These are phyloP conservation scores for Trichoderma sp. DNA, from an alignment of 2,329 filamentous ascomycete species.

Conservation along the genomic window DNA sequence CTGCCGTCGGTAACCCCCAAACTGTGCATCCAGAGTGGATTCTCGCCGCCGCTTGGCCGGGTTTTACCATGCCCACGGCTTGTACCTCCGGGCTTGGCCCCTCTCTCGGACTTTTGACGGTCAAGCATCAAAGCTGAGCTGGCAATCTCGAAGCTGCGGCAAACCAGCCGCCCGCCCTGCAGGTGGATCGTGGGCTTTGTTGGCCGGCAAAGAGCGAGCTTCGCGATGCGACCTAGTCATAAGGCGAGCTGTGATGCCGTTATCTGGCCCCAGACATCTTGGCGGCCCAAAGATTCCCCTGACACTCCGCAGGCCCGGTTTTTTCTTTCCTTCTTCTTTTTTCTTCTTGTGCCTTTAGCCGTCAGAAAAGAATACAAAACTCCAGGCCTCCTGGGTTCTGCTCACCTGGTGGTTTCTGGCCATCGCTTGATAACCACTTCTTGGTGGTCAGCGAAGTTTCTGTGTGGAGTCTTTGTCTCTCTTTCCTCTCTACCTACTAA, in stretches of 20 bases:
- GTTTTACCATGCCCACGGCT: slow-evolving; percentile 12
- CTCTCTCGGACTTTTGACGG: slow-evolving; percentile 18
- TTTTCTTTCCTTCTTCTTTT: slow-evolving; percentile 1
- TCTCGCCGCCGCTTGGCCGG: slow-evolving; percentile 14
- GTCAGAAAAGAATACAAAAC: slow-evolving; percentile 18
- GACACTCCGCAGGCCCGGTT: slow-evolving; percentile 19
- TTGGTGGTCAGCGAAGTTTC: slow-evolving; percentile 11
- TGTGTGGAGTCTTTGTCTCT: background rate
- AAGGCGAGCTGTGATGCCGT: slow-evolving; percentile 15
- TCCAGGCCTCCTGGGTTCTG: slow-evolving; percentile 6
- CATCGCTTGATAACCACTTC: slow-evolving; percentile 13
- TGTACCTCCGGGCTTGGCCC: slow-evolving; percentile 15
- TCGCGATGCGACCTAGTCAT: background rate
- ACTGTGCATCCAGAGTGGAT: slow-evolving; percentile 13
- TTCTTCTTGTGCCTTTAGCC: background rate
- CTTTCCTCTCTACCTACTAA: background rate
- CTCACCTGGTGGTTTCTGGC: slow-evolving; percentile 1
- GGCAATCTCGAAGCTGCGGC: slow-evolving; percentile 16
- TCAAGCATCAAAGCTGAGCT: slow-evolving; percentile 5
- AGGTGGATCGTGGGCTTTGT: slow-evolving; percentile 8
- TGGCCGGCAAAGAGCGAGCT: slow-evolving; percentile 7
- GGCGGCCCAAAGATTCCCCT: slow-evolving; percentile 10
- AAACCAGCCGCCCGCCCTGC: slow-evolving; percentile 12
- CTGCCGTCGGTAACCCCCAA: slow-evolving; percentile 18
- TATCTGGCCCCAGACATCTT: slow-evolving; percentile 19